phyloP scores from a whole-genome alignment of 2,329 filamentous ascomycete genomes.

The Talaromyces sp. region DNA sequence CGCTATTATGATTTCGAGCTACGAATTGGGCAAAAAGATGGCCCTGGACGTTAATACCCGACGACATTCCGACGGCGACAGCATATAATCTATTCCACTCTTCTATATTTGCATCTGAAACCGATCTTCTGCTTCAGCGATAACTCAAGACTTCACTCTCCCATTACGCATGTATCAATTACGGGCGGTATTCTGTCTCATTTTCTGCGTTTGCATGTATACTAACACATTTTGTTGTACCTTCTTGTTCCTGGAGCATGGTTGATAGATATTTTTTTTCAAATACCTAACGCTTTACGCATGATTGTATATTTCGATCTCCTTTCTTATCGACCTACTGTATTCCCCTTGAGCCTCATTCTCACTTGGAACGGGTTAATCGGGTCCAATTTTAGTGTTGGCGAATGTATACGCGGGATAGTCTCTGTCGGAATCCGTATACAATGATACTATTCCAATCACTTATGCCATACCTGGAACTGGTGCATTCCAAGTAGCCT shows the following conservation, averaged over 20 bases:
- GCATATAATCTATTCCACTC: neutral
- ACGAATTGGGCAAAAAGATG: conserved; percentile 90
- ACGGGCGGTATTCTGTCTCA: neutral
- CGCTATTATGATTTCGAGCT: conserved; percentile 98
- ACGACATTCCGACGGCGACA: conserved; percentile 23
- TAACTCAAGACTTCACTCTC: neutral
- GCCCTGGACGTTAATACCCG: conserved; percentile 70
- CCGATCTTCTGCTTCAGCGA: neutral
- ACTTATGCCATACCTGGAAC: no score
- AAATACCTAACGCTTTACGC: conserved; percentile 6
- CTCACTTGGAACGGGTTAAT: no score
- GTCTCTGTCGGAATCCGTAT: no score
- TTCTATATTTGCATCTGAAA: neutral
- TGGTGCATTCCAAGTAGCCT: no score
- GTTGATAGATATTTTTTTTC: neutral
- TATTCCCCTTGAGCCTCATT: neutral
- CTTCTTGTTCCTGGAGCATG: conserved; percentile 1
- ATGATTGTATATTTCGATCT: neutral
- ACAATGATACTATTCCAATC: no score
- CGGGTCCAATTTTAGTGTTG: neutral
- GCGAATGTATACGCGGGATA: no score
- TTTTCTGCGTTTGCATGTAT: conserved; percentile 2
- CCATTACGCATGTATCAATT: neutral
- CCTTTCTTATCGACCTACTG: neutral
- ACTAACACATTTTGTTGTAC: neutral